Base-by-base conservation (phyloP, 2,329 filamentous ascomycete genomes). In the Diplodia scrobiculata region DNA sequence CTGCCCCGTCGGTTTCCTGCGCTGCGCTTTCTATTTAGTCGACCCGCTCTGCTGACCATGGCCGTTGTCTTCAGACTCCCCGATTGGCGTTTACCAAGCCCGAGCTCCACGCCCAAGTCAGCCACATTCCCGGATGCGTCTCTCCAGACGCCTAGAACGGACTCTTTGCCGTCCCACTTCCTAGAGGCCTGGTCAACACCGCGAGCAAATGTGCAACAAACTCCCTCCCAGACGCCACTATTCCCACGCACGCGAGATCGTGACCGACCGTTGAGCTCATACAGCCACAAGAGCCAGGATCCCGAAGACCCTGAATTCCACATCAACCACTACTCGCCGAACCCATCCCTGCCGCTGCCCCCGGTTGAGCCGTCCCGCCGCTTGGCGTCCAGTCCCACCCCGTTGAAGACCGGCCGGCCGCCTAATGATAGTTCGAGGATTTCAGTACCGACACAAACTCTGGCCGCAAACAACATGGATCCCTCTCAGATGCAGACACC, bases 281-380 rank as follows among this genome's bases (percentile, higher is more conserved):
- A 76, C 53, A 78, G 72, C 67, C 72, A 72, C 55, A 74, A 75
- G 64, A 69, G 72, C 34, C 74, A 70, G 55, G 77, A 71, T 6
- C 77, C 76, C 19, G 73, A 79, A 67, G 77, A 79, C 59, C 77
- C 77, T 38, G 72, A 75, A 73, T 82, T 87, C 73, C 86, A 89
- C 85, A 84, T 82, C 71, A 87, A 86, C 70, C 84, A 89, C 73
- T 83, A 86, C 71, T 84, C 84, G 51, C 79, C 83, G 51, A 81
- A 82, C 71, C 78, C 81, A 17, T 84, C 79, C 72, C 76, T 85
- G 64, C 79, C 82, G 65, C 76, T 89, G 66, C 84, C 86, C 67
- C 84, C 86, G 36, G 85, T 88, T 72, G 84, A 87, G 70, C 83
- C 84, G 38, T 83, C 86, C 68, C 81, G 81, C 72, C 82, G 83